Conservation (phyloP, 306 rosid genomes). For the Quercus cerris region DNA sequence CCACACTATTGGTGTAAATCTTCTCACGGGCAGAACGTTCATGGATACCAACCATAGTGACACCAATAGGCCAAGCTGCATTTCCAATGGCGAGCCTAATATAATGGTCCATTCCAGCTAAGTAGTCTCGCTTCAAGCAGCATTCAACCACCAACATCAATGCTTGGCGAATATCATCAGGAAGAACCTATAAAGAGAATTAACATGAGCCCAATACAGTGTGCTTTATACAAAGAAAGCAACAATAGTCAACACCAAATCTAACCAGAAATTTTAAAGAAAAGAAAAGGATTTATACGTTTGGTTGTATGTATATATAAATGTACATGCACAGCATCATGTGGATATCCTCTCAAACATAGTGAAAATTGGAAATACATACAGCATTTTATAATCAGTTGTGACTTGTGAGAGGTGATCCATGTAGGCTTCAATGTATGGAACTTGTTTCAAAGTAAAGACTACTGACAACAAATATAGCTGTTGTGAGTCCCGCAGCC, state of each 20-base stretch:
- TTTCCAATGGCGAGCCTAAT: constrained; percentile 94
- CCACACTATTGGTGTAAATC: constrained; percentile 97
- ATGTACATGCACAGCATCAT: too few relatives aligned
- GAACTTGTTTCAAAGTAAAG: neutral
- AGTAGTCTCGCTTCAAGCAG: constrained; percentile 92
- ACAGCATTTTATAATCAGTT: neutral
- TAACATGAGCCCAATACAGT: neutral
- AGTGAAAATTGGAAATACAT: neutral
- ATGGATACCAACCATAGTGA: constrained; percentile 99
- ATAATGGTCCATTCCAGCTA: constrained; percentile 98
- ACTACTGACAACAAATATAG: neutral
- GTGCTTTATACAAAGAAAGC: neutral
- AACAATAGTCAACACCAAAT: neutral
- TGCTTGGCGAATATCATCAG: constrained; percentile 85
- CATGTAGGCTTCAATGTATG: neutral
- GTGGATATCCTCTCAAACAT: too few relatives aligned
- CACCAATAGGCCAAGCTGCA: constrained; percentile 99
- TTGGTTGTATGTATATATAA: too few relatives aligned
- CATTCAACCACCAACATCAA: constrained; percentile 75
- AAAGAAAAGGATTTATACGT: neutral
- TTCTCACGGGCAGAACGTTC: constrained; percentile 99
- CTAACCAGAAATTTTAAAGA: neutral
- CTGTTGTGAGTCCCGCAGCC: neutral
- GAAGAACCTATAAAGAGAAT: constrained; percentile 62
- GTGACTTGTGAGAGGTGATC: neutral